A percentile compares a stretch with the other conserved stretches of the same genome.
Conservation (phyloP, 2,329 filamentous ascomycete genomes). For the Cercospora sesami region DNA sequence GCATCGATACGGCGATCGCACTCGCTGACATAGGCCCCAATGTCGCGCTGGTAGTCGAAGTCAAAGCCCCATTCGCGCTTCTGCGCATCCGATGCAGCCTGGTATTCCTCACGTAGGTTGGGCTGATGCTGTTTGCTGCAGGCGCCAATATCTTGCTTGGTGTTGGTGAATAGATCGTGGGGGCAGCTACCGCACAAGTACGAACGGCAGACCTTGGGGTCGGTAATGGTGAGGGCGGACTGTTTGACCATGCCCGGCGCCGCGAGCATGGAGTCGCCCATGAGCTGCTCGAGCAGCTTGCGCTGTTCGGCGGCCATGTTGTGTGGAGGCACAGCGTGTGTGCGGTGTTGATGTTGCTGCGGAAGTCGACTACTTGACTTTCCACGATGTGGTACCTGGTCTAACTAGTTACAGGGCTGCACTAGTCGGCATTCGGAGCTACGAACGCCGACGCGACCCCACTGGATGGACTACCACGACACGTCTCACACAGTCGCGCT, state of each 20-base stretch:
- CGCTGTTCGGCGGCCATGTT: constrained; percentile 94
- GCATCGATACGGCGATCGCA: constrained; percentile 92
- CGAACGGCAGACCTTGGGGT: constrained; percentile 91
- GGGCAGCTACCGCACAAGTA: constrained; percentile 93
- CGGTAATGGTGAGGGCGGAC: constrained; percentile 81
- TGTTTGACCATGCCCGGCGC: constrained; percentile 69
- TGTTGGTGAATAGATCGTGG: constrained; percentile 99
- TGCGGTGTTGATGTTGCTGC: constrained; percentile 8
- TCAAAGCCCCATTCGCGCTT: constrained; percentile 84
- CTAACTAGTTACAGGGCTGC: neutral
- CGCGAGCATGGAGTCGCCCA: constrained; percentile 66
- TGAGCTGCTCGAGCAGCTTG: constrained; percentile 94
- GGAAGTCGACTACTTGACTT: neutral
- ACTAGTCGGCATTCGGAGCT: neutral
- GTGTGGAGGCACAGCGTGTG: neutral
- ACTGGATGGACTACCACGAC: neutral
- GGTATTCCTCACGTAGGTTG: constrained; percentile 84
- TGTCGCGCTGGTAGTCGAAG: constrained; percentile 93
- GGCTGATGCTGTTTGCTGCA: constrained; percentile 89
- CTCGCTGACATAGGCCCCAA: constrained; percentile 94
- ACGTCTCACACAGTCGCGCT: neutral
- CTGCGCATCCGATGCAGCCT: constrained; percentile 68
- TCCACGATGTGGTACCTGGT: neutral
- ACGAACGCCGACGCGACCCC: neutral
- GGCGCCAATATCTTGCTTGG: constrained; percentile 91